Evolutionary conservation across 371 early-diverging fungal species (phyloP).

Genomic region (Lichtheimia ornata): DNA sequence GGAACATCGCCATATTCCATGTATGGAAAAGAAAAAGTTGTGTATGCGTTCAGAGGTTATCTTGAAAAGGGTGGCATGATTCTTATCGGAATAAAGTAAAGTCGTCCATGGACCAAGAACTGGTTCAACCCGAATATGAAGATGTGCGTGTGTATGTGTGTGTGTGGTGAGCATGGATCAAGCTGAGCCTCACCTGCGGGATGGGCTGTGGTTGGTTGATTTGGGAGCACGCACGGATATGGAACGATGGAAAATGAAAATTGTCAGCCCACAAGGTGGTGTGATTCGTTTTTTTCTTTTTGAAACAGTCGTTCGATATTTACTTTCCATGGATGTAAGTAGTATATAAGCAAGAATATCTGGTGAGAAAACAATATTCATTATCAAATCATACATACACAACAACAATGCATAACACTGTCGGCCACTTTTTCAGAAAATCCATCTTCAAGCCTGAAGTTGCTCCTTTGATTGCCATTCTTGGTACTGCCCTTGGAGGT

Average conservation of each 20-base stretch:
- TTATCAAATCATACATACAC: not conserved
- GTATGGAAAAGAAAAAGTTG: too few species aligned
- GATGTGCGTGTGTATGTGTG: too few species aligned
- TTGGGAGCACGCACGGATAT: too few species aligned
- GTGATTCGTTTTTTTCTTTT: not conserved
- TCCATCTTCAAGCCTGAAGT: slow-evolving; percentile 36
- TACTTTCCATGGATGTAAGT: not conserved
- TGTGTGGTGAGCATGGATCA: too few species aligned
- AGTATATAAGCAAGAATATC: not conserved
- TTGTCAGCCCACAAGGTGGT: slow-evolving; percentile 3
- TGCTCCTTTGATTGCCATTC: slow-evolving; percentile 30
- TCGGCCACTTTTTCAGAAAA: slow-evolving; percentile 25
- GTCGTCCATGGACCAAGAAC: too few species aligned
- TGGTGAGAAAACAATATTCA: not conserved
- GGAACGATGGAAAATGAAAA: too few species aligned
- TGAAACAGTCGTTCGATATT: slow-evolving; percentile 7
- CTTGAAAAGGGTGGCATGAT: too few species aligned
- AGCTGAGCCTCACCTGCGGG: too few species aligned
- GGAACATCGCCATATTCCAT: not conserved
- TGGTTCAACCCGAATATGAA: too few species aligned
- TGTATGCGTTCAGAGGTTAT: too few species aligned
- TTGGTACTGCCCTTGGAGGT: slow-evolving; percentile 29
- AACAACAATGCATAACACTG: slow-evolving; percentile 4
- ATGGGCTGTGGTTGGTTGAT: too few species aligned
- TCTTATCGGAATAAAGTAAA: too few species aligned